Evolutionary conservation across 768 basidiomycete genomes (phyloP).

Genomic region (Kondoa subrosea): DNA sequence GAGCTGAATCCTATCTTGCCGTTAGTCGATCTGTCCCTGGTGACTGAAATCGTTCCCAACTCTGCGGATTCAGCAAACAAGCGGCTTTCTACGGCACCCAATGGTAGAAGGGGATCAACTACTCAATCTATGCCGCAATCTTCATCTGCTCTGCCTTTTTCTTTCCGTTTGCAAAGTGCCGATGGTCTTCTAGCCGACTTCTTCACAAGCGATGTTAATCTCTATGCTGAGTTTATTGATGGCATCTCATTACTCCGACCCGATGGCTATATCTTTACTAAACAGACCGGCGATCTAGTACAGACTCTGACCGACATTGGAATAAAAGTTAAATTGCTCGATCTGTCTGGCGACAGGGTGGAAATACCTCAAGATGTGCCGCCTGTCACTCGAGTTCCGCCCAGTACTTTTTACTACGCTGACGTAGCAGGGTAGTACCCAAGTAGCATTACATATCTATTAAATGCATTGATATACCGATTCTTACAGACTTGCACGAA

Average conservation of each 20-base stretch:
- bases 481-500: too few relatives aligned
- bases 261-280: conserved; percentile 63
- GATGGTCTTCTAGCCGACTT: conserved; percentile 56
- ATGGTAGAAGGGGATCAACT: background rate
- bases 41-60: conserved; percentile 62
- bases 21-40: conserved; percentile 51
- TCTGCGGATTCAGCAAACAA: background rate
- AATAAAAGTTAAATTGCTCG: conserved; percentile 73
- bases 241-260: conserved; percentile 71
- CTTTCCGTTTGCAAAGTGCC: conserved; percentile 55
- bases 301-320: conserved; percentile 75
- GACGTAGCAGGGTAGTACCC: background rate
- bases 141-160: conserved; percentile 39
- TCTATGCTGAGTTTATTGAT: conserved; percentile 90
- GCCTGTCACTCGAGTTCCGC: background rate
- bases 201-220: conserved; percentile 55
- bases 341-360: conserved; percentile 73
- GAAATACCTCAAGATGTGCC: conserved; percentile 46
- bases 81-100: background rate
- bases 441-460: too few relatives aligned
- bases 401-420: background rate
- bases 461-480: too few relatives aligned
- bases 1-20: background rate
- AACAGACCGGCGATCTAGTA: conserved; percentile 72
- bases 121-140: background rate